Conservation (phyloP, 345 rosid species). For the Syzygium aromaticum region DNA sequence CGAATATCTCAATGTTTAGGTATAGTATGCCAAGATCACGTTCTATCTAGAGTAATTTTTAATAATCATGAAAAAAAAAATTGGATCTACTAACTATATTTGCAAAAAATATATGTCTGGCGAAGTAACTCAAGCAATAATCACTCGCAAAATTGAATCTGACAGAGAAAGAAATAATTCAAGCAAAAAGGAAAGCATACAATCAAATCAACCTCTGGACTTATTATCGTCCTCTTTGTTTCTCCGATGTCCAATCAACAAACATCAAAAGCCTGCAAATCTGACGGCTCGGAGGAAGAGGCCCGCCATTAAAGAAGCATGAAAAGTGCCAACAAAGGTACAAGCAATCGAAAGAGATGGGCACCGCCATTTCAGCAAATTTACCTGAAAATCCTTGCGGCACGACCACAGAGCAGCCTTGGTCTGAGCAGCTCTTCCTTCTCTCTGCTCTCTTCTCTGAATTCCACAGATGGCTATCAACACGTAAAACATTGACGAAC, state of each 20-base stretch:
- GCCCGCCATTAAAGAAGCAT: background rate
- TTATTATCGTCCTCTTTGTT: background rate
- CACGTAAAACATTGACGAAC: background rate
- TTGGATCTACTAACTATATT: background rate
- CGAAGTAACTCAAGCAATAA: background rate
- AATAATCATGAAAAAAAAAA: background rate
- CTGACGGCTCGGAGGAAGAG: background rate
- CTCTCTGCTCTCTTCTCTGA: conserved; percentile 28
- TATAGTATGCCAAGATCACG: background rate
- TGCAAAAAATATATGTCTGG: background rate
- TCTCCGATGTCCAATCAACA: background rate
- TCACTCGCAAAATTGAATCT: background rate
- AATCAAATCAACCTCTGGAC: background rate
- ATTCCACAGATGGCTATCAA: background rate
- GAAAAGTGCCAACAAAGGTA: background rate
- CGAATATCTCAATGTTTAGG: background rate
- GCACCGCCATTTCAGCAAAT: background rate
- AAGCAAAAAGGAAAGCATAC: background rate
- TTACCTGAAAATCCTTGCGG: conserved; percentile 64
- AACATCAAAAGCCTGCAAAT: background rate
- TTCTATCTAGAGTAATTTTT: background rate
- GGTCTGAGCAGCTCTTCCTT: conserved; percentile 73
- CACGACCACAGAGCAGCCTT: conserved; percentile 31
- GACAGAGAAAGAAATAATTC: background rate
- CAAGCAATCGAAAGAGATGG: background rate